Evolutionary conservation across 164 flowering plant genomes (phyloP).

Genomic region (Vitis cinerea): DNA sequence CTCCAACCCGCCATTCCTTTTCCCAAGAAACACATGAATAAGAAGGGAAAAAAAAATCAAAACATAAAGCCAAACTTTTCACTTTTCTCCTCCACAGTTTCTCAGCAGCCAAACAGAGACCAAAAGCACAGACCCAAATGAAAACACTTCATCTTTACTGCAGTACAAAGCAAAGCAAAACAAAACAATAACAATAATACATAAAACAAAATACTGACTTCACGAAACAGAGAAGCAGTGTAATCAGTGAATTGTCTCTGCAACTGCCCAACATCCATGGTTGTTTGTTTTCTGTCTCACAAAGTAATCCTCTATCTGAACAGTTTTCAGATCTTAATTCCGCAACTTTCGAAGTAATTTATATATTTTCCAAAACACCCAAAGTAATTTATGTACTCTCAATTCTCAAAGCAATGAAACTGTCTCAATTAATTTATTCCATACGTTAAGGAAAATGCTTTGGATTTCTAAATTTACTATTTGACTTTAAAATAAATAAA

Average conservation of each 20-base stretch:
- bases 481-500: too few relatives aligned
- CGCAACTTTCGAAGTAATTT: too few relatives aligned
- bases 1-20: not conserved
- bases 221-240: slow-evolving; percentile 15
- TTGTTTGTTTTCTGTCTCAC: not conserved
- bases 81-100: not conserved
- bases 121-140: not conserved
- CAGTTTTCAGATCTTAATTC: too few relatives aligned
- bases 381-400: too few relatives aligned
- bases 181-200: not conserved
- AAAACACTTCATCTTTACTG: not conserved
- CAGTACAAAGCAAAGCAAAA: not conserved
- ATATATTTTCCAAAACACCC: too few relatives aligned
- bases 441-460: too few relatives aligned
- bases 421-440: too few relatives aligned
- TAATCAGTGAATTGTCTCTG: slow-evolving; percentile 21
- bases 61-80: not conserved
- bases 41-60: not conserved
- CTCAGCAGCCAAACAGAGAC: slow-evolving; percentile 1
- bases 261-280: slow-evolving; percentile 31
- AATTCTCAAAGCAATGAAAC: too few relatives aligned
- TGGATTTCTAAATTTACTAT: too few relatives aligned
- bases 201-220: slow-evolving; percentile 17
- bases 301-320: not conserved
- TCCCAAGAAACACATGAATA: not conserved